Evolutionary conservation across 768 basidiomycete genomes (phyloP), one percentile per base, ranked within the genome.

Genomic region (Leccinellum rugosiceps): DNA sequence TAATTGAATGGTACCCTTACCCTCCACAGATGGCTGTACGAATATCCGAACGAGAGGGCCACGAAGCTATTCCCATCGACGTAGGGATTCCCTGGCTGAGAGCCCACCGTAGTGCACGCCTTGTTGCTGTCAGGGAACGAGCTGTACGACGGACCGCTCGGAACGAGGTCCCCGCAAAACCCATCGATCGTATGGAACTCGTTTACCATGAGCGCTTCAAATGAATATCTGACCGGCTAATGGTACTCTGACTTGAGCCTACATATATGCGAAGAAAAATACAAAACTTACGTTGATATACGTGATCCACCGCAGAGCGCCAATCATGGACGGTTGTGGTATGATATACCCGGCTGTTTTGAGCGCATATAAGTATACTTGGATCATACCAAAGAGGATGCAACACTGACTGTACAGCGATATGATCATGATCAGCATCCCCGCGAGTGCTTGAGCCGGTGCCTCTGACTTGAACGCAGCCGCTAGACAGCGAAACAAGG

Each of bases 121-220:
- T 92, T 92, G 66, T 93, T 90, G 1, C 62, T 69, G 15, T 86
- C 61, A 3, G 77, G 69, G 41, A 86, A 68, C 19, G 75, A 74
- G 60, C 81, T 81, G 59, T 90, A 90, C 1, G 83, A 82, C 0
- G 85, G 74, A 0, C 88, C 87, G 3, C 74, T 77, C 4, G 88
- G 86, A 0, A 86, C 83, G 14, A 89, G 73, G 41, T 75, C 69
- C 25, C 86, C 74, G 65, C 87, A 87, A 14, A 73, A 65, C 46
- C 86, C 90, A 21, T 87, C 70, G 7, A 89, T 72, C 0, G 82
- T 85, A 61, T 81, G 83, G 73, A 94, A 94, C 70, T 96, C 92
- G 72, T 94, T 95, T 21, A 82, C 77, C 68, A 95, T 77, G 43
- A 94, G 69, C 0, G 80, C 77, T 58, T 92, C 88, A 68, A 94